These are phyloP conservation scores for Rhizopogon salebrosus DNA, from an alignment of 768 basidiomycete genomes.

Conservation along the genomic window DNA sequence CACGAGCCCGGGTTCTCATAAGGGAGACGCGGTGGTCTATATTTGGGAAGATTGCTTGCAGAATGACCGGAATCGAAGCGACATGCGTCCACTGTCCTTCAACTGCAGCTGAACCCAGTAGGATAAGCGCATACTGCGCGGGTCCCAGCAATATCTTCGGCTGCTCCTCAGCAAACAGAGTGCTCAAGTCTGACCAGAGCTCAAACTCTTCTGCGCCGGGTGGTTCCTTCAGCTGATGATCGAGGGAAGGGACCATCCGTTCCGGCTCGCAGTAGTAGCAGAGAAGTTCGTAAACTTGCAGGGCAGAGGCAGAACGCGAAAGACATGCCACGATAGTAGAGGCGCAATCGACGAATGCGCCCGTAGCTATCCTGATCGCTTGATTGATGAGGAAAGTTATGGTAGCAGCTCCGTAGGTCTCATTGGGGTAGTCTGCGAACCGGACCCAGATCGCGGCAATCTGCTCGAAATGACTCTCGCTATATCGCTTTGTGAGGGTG, in stretches of 20 bases:
- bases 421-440: slow-evolving; percentile 66
- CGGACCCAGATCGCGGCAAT: slow-evolving; percentile 75
- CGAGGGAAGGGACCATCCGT: slow-evolving; percentile 75
- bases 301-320: slow-evolving; percentile 69
- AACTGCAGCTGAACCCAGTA: slow-evolving; percentile 71
- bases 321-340: slow-evolving; percentile 81
- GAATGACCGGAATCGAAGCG: slow-evolving; percentile 62
- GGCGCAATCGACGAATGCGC: slow-evolving; percentile 72
- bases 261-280: slow-evolving; percentile 80
- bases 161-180: slow-evolving; percentile 62
- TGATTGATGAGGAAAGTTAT: slow-evolving; percentile 84
- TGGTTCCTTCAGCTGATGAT: slow-evolving; percentile 56
- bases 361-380: slow-evolving; percentile 77
- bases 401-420: slow-evolving; percentile 73
- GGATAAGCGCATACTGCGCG: slow-evolving; percentile 86
- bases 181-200: slow-evolving; percentile 75
- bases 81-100: slow-evolving; percentile 74
- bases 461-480: slow-evolving; percentile 72
- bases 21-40: slow-evolving; percentile 71
- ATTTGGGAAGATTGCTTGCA: slow-evolving; percentile 79
- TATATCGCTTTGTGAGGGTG: slow-evolving; percentile 74
- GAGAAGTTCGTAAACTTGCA: slow-evolving; percentile 75
- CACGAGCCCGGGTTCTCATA: slow-evolving; percentile 64
- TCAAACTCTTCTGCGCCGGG: slow-evolving; percentile 66
- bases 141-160: slow-evolving; percentile 69